Base-by-base conservation (phyloP, 2,329 filamentous ascomycete genomes). In the Falciphora oryzae region DNA sequence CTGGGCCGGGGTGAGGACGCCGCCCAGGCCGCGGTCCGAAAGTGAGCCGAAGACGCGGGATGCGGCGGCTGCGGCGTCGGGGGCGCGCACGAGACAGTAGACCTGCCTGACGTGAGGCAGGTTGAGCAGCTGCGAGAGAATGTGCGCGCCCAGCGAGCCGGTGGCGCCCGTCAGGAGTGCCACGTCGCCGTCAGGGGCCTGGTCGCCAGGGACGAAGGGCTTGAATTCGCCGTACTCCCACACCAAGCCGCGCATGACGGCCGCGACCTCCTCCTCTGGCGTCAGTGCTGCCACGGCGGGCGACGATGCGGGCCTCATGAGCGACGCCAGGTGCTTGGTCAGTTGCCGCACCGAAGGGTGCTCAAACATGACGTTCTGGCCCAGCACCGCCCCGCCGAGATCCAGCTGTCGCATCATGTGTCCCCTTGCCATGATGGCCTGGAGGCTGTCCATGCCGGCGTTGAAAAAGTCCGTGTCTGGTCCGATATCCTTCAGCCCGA, bases 111-210 rank as follows among this genome's bases (percentile, higher is more conserved):
- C 77, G 27, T 83, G 82, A 14, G 84, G 79, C n/a, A 83, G 78
- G 2, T 80, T 77, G 1, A 83, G 81, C 18, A 91, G 80, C n/a
- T 85, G 81, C 4, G 83, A 80, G 1, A 86, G 77, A 1, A 88
- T 75, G 68, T 89, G 86, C 0, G 84, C 79, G 1, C 88, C 88
- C 0, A 90, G 77, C 1, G 86, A 87, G 1, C 88, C 88, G 0
- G 88, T 90, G 0, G 83, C 82, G 1, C 88, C 88, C 0, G 88
- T 90, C 4, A 90, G 72, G 1, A 67, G 38, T 64, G 70, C 57
- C 38, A 72, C 70, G 61, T 68, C 59, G 62, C 69, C 62, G 3
- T 64, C 65, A 14, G 61, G 61, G 22, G 61, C 28, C 50, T 66
- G 59, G 14, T 67, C 11, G 18, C 57, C 62, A 25, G 64, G 71